Evolutionary conservation across 805 yeast species (phyloP), one percentile per base, ranked within the genome.

Genomic region (Dipodascus albidus): DNA sequence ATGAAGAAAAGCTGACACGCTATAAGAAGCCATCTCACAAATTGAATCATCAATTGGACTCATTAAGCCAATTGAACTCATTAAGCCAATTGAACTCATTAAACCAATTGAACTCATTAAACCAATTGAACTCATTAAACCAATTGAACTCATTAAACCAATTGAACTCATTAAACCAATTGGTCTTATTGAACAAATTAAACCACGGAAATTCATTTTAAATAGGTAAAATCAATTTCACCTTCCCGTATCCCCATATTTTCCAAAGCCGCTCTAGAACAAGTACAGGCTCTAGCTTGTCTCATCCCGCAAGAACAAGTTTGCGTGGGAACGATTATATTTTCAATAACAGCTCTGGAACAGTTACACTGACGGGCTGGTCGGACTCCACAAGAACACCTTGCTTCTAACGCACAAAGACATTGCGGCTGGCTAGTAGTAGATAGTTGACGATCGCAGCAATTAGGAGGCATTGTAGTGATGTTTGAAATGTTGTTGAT

Each of bases 261-360:
- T 59, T 66, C 69, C 49, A 55, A 55, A 42, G 69, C 67, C 53
- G 72, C 56, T 53, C 71, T 71, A 52, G 82, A 80, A 68, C 85
- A 80, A 50, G 80, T 80, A 69, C 85, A 80, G 50, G 69, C 68
- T 53, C 67, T 69, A 61, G 78, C 78, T 52, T 66, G 60, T 68
- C 84, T 77, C 71, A 71, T 74, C 47, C 84, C 85, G 62, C 85
- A 80, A 17, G 81, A 73, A 68, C 85, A 80, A 41, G 83, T 71
- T 31, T 67, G 64, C n/a, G 66, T 64, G 24, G 74, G 57, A 38
- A 79, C 77, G 47, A 63, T 64, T 52, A 69, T 74, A 63, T 80
- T 80, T 68, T 80, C 85, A 50, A 61, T 65, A 22, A 74, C 59
- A 49, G 84, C 77, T 63, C 72, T 74, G 53, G 70, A 68, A 70